Evolutionary conservation across 352 stramenopile genomes (phyloP), one percentile per base, ranked within the genome.

Genomic region (Phytophthora tentaculata): DNA sequence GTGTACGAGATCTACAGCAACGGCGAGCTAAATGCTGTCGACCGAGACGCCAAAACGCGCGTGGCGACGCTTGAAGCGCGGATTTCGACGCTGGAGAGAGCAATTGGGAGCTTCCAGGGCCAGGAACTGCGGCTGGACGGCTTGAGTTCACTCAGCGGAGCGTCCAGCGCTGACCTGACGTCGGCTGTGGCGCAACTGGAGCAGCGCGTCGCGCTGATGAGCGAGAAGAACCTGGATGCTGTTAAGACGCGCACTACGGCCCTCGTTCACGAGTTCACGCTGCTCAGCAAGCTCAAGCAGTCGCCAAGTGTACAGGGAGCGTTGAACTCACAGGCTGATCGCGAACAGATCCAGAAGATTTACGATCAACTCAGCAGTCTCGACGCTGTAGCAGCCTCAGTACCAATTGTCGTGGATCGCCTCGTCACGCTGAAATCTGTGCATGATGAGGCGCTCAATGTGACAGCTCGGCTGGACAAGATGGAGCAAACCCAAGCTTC

Each of bases 1-100:
- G 79, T 91, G 54, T 93, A 93, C 69, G 85, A 93, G 67, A 89
- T 93, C 50, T 93, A 83, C 77, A 91, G 80, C 69, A 91, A 86
- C 43, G 83, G 83, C 16, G 85, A 93, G 72, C 64, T 91, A 28
- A 85, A 91, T 61, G 79, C 80, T 8, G 75, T 90, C 13, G 85
- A 91, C 43, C 72, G 73, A n/a, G 83, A 91, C 49, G 81, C 81
- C 29, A 89, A 89, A 64, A 74, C 78, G 51, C 83, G 85, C 2
- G 67, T 90, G 55, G 57, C 85, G 44, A 71, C 74, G 44, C 74
- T 93, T 35, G 85, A 93, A 51, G 76, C 79, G 39, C 74, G 80
- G 6, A 78, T 93, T 26, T 83, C 80, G 56, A 79, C 71, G 56
- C 69, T 93, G 13, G 85, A 93, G 48, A 80, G 78, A 56, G 58